Base-by-base conservation (phyloP, 805 yeast species). In the Jamesozyma piceae region DNA sequence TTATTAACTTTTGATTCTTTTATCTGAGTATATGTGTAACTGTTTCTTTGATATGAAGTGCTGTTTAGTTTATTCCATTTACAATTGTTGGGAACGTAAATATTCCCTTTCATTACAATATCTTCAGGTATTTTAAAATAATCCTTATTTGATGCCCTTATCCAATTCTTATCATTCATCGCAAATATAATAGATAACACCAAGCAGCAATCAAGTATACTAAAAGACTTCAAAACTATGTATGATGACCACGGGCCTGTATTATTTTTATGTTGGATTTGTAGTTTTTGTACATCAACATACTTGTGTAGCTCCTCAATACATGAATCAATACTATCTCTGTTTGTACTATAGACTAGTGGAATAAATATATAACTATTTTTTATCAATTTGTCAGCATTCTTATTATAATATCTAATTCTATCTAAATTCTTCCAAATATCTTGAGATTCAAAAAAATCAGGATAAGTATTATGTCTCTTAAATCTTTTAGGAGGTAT, bases 361-460 rank as follows among this genome's bases (percentile, higher is more conserved):
- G 48, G 45, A 10, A 55, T 38, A 39, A 51, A 53, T 21, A 58
- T 13, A 31, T 24, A 32, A 36, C 61, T 50, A 24, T 52, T 49
- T 18, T 45, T 44, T 14, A 55, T 45, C 2, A 28, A 18, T 15
- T 22, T 28, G 2, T 44, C 53, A 2, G 52, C 43, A 21, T 39
- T 24, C 18, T 35, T 26, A 31, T 44, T 28, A 3, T 22, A 41
- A 9, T 47, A 42, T 22, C 53, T 49, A 36, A 57, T 47, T 32
- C 43, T 45, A 33, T 55, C 56, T 17, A 57, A 37, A 17, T 43
- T 53, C 32, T 50, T 46, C 59, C 59, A 54, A 6, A 57, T 42
- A 40, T 54, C 59, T 29, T 55, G 58, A 1, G 51, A 41, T 34
- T 50, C 54, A 32, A 43, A 45, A 14, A 4, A 15, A 13, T 42